phyloP scores from a whole-genome alignment of 345 rosid genomes.

The Euclidium syriacum region DNA sequence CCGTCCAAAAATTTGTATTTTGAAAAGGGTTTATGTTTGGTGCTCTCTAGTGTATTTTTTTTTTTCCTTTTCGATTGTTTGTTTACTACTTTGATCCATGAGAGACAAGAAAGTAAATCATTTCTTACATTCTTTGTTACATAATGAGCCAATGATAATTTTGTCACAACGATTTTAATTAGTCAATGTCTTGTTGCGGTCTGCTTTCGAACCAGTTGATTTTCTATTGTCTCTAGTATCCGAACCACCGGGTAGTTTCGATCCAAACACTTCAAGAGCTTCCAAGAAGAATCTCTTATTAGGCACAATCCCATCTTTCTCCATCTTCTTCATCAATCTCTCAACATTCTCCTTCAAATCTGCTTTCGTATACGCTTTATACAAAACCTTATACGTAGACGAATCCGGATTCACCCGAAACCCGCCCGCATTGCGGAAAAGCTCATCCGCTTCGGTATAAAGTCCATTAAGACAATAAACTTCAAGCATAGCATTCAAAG shows the following conservation, averaged over 20 bases:
- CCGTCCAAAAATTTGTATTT: too few relatives aligned
- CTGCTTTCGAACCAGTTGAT: conserved; percentile 14
- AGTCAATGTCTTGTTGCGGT: conserved; percentile 8
- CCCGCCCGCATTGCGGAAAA: conserved; percentile 39
- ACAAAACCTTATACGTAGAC: conserved; percentile 82
- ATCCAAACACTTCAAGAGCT: conserved; percentile 62
- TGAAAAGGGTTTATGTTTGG: too few relatives aligned
- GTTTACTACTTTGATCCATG: too few relatives aligned
- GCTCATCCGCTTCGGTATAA: conserved; percentile 62
- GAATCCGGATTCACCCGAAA: conserved; percentile 45
- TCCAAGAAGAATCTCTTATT: conserved; percentile 83
- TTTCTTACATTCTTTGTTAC: too few relatives aligned
- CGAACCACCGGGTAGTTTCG: conserved; percentile 34
- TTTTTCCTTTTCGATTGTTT: too few relatives aligned
- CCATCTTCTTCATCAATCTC: conserved; percentile 64
- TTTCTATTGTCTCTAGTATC: conserved; percentile 29
- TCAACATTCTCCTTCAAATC: conserved; percentile 65
- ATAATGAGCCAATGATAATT: too few relatives aligned
- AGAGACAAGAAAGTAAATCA: too few relatives aligned
- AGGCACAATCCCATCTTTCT: conserved; percentile 70
- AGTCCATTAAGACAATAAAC: conserved; percentile 75
- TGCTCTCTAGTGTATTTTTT: too few relatives aligned
- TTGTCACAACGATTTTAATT: too few relatives aligned
- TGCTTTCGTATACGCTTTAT: conserved; percentile 74
- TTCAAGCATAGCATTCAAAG: conserved; percentile 77